phyloP scores from a whole-genome alignment of 179 eudicot genomes.

The Patellifolia procumbens region DNA sequence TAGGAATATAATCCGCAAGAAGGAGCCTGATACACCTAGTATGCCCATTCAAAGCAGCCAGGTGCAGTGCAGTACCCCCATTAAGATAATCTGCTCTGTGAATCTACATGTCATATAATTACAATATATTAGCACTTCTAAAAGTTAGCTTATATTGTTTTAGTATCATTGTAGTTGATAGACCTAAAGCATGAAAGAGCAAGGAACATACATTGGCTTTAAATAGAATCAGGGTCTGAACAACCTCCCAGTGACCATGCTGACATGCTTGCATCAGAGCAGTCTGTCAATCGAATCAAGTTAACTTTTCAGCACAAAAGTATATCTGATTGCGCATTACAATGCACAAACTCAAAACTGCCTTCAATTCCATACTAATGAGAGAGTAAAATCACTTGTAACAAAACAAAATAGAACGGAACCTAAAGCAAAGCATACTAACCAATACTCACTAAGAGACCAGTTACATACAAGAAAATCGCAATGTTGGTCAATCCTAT shows the following conservation, averaged over 20 bases:
- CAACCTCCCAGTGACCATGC: conserved; percentile 98
- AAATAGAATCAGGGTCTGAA: conserved; percentile 74
- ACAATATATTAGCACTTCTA: not conserved
- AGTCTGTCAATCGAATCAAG: conserved; percentile 55
- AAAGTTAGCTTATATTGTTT: not conserved
- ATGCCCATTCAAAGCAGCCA: conserved; percentile 92
- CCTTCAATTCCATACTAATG: not conserved
- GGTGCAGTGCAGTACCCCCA: conserved; percentile 94
- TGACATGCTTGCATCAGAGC: conserved; percentile 99
- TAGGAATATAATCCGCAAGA: conserved; percentile 86
- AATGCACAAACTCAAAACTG: conserved; percentile 2
- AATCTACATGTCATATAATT: conserved; percentile 49
- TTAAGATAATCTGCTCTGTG: conserved; percentile 88
- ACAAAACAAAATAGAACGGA: not conserved
- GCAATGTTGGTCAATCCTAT: not conserved
- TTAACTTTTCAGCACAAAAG: conserved; percentile 6
- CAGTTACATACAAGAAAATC: not conserved
- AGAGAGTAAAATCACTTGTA: not conserved
- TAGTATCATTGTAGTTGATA: not conserved
- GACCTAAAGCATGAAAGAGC: not conserved
- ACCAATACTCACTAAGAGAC: not conserved
- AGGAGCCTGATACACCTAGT: conserved; percentile 83
- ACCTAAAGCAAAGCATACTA: conserved; percentile 5
- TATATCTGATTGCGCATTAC: conserved; percentile 7
- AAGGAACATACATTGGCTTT: conserved; percentile 71